A percentile compares a stretch with the other conserved stretches of the same genome.
Conservation (phyloP, 2,329 filamentous ascomycete species). For the Cordyceps tenuipes region DNA sequence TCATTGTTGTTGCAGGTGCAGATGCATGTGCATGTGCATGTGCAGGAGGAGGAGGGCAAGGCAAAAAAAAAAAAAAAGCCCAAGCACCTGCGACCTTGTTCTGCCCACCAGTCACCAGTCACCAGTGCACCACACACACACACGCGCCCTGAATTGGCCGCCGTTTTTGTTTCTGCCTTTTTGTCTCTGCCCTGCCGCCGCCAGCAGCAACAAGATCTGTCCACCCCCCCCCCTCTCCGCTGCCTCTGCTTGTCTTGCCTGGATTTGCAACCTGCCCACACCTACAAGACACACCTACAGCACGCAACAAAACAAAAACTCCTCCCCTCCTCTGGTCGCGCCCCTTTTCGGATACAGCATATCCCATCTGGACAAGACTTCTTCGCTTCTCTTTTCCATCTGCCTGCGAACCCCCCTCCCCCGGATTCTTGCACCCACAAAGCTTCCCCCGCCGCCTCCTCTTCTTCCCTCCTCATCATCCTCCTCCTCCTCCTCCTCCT, state of each 20-base stretch:
- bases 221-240: neutral
- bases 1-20: neutral
- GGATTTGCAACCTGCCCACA: slow-evolving; percentile 7
- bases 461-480: neutral
- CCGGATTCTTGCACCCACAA: neutral
- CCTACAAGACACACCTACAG: neutral
- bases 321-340: slow-evolving; percentile 13
- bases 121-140: too few relatives aligned
- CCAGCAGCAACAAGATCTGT: neutral
- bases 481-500: too few relatives aligned
- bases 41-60: too few relatives aligned
- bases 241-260: neutral
- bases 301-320: neutral
- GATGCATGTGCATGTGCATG: neutral
- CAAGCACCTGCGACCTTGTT: too few relatives aligned
- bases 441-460: neutral
- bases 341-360: neutral
- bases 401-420: slow-evolving; percentile 1
- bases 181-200: neutral
- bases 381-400: slow-evolving; percentile 11
- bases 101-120: too few relatives aligned
- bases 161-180: neutral
- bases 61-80: too few relatives aligned
- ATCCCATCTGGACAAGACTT: neutral
- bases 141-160: neutral